A percentile compares a stretch with the other conserved stretches of the same genome.
These are phyloP conservation scores for Colletotrichum brevisporum DNA, from an alignment of 2,329 filamentous ascomycete species.

Conservation along the genomic window DNA sequence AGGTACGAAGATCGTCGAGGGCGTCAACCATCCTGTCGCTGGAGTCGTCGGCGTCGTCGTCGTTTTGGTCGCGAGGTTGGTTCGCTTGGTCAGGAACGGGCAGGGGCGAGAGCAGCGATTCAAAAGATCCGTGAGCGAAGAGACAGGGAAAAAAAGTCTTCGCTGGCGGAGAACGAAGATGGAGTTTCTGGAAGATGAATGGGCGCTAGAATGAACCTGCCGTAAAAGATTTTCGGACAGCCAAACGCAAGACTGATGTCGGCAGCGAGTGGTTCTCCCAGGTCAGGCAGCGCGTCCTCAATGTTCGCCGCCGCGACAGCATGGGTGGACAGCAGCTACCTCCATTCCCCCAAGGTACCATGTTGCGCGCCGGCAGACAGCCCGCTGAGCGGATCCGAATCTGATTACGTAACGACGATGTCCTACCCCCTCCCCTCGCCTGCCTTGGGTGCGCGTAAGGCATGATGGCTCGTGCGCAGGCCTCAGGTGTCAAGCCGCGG, in stretches of 20 bases:
- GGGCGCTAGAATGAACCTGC: not conserved
- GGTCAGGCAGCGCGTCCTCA: slow-evolving; percentile 38
- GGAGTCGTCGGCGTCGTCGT: slow-evolving; percentile 15
- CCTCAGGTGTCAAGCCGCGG: no score
- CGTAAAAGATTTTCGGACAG: slow-evolving; percentile 14
- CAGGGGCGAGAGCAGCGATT: not conserved
- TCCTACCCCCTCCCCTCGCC: no score
- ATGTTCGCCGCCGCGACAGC: slow-evolving; percentile 36
- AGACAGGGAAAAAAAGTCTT: no score
- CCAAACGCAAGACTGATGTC: slow-evolving; percentile 37
- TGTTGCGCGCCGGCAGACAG: not conserved
- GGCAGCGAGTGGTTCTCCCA: slow-evolving; percentile 28
- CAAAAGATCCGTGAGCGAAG: not conserved
- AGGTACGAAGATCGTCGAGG: slow-evolving; percentile 30
- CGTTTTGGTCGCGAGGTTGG: slow-evolving; percentile 27
- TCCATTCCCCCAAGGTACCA: slow-evolving; percentile 17
- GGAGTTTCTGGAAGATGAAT: not conserved
- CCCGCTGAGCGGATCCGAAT: slow-evolving; percentile 17
- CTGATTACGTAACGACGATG: slow-evolving; percentile 23
- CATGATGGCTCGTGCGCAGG: no score
- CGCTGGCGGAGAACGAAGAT: not conserved
- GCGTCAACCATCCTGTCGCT: slow-evolving; percentile 37
- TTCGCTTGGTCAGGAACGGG: slow-evolving; percentile 9
- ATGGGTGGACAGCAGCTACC: slow-evolving; percentile 35
- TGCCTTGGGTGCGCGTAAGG: no score